Conservation (phyloP, 345 rosid genomes). For the Eucalyptus leucophloia region DNA sequence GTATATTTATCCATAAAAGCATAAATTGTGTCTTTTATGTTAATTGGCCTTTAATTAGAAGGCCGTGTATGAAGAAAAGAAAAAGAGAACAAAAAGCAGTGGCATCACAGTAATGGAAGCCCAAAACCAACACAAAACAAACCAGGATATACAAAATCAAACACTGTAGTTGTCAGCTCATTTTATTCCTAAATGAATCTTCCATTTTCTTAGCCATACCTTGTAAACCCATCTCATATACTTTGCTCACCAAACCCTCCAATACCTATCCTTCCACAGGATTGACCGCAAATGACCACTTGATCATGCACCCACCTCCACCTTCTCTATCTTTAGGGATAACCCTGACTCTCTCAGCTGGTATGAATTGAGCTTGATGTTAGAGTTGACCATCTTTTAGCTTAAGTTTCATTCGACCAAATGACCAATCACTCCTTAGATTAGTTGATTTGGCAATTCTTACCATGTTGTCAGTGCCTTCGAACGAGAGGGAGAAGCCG, state of each 20-base stretch:
- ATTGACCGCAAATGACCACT: constrained; percentile 44
- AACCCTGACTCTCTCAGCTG: constrained; percentile 24
- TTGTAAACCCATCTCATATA: constrained; percentile 14
- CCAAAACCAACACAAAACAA: neutral
- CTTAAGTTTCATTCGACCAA: neutral
- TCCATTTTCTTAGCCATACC: constrained; percentile 18
- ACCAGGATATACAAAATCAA: neutral
- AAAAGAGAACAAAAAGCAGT: neutral
- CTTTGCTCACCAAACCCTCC: constrained; percentile 20
- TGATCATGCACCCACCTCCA: constrained; percentile 27
- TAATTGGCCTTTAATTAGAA: neutral
- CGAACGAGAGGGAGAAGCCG: constrained; percentile 16
- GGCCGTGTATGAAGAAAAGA: neutral
- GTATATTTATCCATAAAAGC: neutral
- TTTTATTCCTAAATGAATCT: neutral
- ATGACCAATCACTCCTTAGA: constrained; percentile 39
- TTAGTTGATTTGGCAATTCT: constrained; percentile 8
- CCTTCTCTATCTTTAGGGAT: neutral
- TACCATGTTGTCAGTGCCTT: neutral
- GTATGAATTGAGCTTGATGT: constrained; percentile 41
- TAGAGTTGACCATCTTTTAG: constrained; percentile 41
- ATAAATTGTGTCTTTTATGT: neutral
- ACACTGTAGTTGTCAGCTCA: neutral
- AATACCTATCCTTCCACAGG: constrained; percentile 31
- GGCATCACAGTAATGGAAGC: neutral